These are phyloP conservation scores for Pythium angustatum DNA, from an alignment of 352 stramenopile species.

Conservation along the genomic window DNA sequence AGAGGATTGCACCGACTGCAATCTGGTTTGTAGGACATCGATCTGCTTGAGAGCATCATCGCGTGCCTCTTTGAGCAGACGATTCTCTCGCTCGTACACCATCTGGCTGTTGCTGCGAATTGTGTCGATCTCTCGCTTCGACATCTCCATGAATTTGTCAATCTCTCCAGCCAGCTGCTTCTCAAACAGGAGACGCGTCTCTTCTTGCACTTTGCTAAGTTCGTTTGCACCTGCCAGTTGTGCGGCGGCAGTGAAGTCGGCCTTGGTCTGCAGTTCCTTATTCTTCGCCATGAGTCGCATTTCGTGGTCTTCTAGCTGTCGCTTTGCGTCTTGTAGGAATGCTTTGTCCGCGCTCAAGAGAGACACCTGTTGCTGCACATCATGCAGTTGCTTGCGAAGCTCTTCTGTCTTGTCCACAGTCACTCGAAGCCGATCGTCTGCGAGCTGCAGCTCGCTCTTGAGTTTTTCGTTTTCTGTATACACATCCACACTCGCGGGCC, in stretches of 20 bases:
- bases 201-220: constrained; percentile 49
- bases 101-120: constrained; percentile 62
- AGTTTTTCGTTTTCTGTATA: constrained; percentile 43
- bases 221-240: constrained; percentile 41
- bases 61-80: constrained; percentile 60
- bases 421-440: constrained; percentile 5
- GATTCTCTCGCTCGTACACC: constrained; percentile 77
- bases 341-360: constrained; percentile 63
- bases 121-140: constrained; percentile 66
- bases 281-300: constrained; percentile 38
- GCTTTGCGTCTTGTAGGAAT: constrained; percentile 59
- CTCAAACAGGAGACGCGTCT: constrained; percentile 64
- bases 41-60: constrained; percentile 64
- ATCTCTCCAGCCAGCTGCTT: constrained; percentile 67
- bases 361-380: constrained; percentile 41
- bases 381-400: constrained; percentile 18
- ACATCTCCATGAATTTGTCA: constrained; percentile 69
- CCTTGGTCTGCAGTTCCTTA: constrained; percentile 39
- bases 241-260: constrained; percentile 43
- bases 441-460: constrained; percentile 29
- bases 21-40: constrained; percentile 50
- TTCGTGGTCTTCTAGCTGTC: constrained; percentile 56
- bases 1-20: constrained; percentile 44
- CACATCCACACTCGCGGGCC: constrained; percentile 21
- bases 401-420: constrained; percentile 23